These are phyloP conservation scores for Phoenix roebelenii DNA, from an alignment of 176 grass and related monocot species.

Conservation along the genomic window DNA sequence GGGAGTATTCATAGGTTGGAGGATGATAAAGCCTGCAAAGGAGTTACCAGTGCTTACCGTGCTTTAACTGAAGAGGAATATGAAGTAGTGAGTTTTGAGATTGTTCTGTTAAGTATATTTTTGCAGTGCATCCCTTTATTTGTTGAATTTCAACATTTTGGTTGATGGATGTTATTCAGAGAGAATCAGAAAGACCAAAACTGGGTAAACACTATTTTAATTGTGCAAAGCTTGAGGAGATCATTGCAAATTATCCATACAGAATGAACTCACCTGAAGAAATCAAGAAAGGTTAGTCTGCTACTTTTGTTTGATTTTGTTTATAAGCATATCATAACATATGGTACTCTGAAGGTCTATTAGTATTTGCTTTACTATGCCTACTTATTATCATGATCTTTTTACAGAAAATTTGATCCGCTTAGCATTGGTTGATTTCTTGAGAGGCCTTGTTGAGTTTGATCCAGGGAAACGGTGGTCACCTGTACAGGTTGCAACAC, in stretches of 20 bases:
- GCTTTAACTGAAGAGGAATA: constrained; percentile 75
- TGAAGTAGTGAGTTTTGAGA: constrained; percentile 59
- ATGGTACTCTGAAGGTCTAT: not conserved
- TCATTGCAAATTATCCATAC: constrained; percentile 74
- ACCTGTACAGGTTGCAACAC: constrained; percentile 61
- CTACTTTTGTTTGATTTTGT: constrained; percentile 7
- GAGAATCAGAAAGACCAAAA: constrained; percentile 69
- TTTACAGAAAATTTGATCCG: constrained; percentile 53
- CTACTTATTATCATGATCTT: constrained; percentile 16
- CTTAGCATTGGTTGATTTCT: constrained; percentile 90
- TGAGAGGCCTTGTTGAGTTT: constrained; percentile 94
- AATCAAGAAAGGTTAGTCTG: constrained; percentile 53
- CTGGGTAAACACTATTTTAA: constrained; percentile 90
- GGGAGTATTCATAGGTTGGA: constrained; percentile 52
- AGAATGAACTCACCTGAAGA: constrained; percentile 61
- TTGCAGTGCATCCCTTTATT: constrained; percentile 3
- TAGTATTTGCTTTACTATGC: not conserved
- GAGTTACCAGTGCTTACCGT: constrained; percentile 47
- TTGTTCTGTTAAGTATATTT: constrained; percentile 19
- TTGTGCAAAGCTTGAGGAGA: constrained; percentile 64
- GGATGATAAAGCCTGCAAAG: constrained; percentile 18
- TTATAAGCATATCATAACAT: constrained; percentile 5
- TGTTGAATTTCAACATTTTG: constrained; percentile 8
- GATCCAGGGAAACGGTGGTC: constrained; percentile 96
- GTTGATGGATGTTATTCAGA: constrained; percentile 35